phyloP scores from a whole-genome alignment of 345 rosid species.

The Gossypium rotundifolium region DNA sequence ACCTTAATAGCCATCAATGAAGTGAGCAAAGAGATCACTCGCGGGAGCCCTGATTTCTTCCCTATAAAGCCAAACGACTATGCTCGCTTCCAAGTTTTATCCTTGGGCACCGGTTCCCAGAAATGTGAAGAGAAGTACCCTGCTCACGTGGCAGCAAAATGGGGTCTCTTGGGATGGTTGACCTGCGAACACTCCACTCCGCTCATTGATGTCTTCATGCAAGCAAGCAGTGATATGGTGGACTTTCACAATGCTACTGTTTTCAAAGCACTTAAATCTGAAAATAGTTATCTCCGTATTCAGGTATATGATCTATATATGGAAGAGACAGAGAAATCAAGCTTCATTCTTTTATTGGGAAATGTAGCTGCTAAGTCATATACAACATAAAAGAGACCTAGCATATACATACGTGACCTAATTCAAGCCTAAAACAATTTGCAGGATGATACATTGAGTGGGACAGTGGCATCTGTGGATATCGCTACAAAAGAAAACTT shows the following conservation, averaged over 20 bases:
- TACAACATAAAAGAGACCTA: too few relatives aligned
- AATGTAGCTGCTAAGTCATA: neutral
- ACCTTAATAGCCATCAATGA: conserved; percentile 32
- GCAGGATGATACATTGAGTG: neutral
- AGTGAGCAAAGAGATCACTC: conserved; percentile 30
- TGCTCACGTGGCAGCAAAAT: conserved; percentile 43
- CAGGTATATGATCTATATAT: neutral
- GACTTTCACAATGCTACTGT: conserved; percentile 42
- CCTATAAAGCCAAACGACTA: conserved; percentile 41
- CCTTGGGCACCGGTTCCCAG: conserved; percentile 46
- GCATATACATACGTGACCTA: too few relatives aligned
- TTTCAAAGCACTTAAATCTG: conserved; percentile 43
- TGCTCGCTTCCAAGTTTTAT: conserved; percentile 41
- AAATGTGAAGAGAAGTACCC: conserved; percentile 34
- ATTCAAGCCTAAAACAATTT: neutral
- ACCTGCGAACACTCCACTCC: conserved; percentile 43
- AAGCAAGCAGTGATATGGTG: conserved; percentile 61
- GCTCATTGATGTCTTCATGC: conserved; percentile 43
- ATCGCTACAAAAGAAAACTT: conserved; percentile 47
- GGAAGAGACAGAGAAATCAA: neutral
- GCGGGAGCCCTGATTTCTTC: conserved; percentile 21
- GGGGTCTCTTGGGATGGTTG: conserved; percentile 68
- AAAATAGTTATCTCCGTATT: conserved; percentile 6
- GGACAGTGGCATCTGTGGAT: conserved; percentile 29
- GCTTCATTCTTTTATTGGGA: neutral